A percentile compares a stretch with the other conserved stretches of the same genome.
Conservation (phyloP, 345 rosid genomes). For the Litchi chinensis region DNA sequence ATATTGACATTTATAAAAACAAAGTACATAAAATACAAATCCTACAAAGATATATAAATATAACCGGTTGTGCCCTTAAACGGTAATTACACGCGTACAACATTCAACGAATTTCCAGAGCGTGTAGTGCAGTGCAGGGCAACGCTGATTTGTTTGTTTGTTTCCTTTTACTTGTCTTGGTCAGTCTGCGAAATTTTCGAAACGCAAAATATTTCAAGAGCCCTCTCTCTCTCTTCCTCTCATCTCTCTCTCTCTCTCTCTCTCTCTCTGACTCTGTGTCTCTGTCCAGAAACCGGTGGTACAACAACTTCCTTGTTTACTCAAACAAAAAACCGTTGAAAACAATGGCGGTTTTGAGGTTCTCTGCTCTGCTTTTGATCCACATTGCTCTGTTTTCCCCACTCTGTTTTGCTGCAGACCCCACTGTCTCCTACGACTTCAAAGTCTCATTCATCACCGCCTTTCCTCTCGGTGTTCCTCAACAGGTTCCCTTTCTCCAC, state of each 20-base stretch:
- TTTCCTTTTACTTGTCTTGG: neutral
- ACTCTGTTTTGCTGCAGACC: conserved; percentile 63
- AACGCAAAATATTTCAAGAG: neutral
- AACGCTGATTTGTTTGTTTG: neutral
- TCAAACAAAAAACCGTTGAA: neutral
- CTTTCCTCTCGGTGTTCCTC: conserved; percentile 89
- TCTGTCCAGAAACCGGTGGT: neutral
- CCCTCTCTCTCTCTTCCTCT: conserved; percentile 5
- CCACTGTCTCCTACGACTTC: conserved; percentile 52
- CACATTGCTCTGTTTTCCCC: conserved; percentile 46
- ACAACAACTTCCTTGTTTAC: neutral
- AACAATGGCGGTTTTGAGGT: conserved; percentile 28
- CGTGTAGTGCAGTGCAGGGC: neutral
- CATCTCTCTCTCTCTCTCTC: neutral
- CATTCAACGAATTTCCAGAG: neutral
- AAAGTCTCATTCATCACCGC: conserved; percentile 65
- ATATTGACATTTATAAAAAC: neutral
- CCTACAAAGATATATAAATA: no score
- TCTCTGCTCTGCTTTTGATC: conserved; percentile 29
- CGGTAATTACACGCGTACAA: conserved; percentile 6
- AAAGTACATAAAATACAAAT: neutral
- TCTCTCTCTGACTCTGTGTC: no score
- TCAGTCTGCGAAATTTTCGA: neutral
- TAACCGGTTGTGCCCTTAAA: conserved; percentile 12
- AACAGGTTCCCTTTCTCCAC: conserved; percentile 54